phyloP scores from a whole-genome alignment of 192 early-diverging fungal genomes.

The Backusella sp. region DNA sequence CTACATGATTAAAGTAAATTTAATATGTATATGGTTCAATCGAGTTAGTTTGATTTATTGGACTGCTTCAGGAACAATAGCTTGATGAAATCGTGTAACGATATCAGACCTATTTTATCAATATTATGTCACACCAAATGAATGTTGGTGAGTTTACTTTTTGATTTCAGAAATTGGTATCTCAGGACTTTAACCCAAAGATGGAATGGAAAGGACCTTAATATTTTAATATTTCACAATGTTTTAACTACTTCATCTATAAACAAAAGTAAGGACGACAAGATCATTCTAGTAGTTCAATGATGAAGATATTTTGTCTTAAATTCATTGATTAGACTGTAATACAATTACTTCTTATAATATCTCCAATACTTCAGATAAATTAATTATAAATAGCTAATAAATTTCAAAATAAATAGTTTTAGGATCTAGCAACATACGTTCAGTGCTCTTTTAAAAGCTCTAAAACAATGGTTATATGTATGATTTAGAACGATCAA shows the following conservation, averaged over 20 bases:
- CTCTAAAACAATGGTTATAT: neutral
- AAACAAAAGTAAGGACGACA: no score
- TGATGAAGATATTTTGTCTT: no score
- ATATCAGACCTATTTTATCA: neutral
- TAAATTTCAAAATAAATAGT: neutral
- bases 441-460: neutral
- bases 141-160: neutral
- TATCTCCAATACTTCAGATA: neutral
- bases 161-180: neutral
- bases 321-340: neutral
- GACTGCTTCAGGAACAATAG: neutral
- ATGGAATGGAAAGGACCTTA: no score
- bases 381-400: neutral
- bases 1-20: neutral
- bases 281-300: no score
- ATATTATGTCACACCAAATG: neutral
- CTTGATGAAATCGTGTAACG: conserved; percentile 3
- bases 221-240: no score
- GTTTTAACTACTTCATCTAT: no score
- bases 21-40: neutral
- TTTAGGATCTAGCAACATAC: neutral
- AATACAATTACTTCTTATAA: neutral
- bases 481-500: no score
- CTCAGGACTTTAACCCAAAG: neutral
- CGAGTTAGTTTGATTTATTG: conserved; percentile 4